Base-by-base conservation (phyloP, 805 yeast species). In the Candida qinlingensis region DNA sequence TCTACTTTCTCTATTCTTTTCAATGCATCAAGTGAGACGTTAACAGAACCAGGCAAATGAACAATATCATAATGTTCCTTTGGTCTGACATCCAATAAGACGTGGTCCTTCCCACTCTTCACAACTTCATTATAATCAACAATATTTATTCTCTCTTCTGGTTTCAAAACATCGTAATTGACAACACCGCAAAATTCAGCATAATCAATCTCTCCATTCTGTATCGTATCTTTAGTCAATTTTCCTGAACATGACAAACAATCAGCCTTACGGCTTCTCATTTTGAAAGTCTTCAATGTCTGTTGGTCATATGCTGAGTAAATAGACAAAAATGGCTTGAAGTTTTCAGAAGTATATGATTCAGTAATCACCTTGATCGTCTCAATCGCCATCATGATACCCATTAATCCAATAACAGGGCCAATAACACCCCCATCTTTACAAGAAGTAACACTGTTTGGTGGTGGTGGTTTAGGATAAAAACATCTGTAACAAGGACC, bases 401-500 rank as follows among this genome's bases (percentile, higher is more conserved):
- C 99, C 62, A 92, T 80, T 1, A 89, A 58, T 0, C 99, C 99
- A 47, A 94, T 95, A n/a, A 91, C 94, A 0, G 98, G 96, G 0
- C 99, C 99, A 28, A 94, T 65, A 0, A 92, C 95, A 5, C 97
- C 97, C 3, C 96, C 96, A 65, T 90, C 98, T 11, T 87, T 79
- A 59, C 99, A 94, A 0, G 95, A 77, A 0, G 89, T 78, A 1
- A 91, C 89, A 2, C 86, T 73, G 50, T 80, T 83, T 1, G 96
- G 87, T 1, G 91, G 81, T 0, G 99, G 97, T 0, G 98, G 96
- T 7, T 70, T 70, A 0, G 99, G 98, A 57, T 87, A 88, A 66
- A 91, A 81, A 62, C 99, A 94, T 51, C 99, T 71, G 62, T 94
- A 94, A 63, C 99, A 94, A 0, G 99, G 99, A 0, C 96, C 96